Conservation (phyloP, 805 yeast genomes). For the Candida stauntonica region DNA sequence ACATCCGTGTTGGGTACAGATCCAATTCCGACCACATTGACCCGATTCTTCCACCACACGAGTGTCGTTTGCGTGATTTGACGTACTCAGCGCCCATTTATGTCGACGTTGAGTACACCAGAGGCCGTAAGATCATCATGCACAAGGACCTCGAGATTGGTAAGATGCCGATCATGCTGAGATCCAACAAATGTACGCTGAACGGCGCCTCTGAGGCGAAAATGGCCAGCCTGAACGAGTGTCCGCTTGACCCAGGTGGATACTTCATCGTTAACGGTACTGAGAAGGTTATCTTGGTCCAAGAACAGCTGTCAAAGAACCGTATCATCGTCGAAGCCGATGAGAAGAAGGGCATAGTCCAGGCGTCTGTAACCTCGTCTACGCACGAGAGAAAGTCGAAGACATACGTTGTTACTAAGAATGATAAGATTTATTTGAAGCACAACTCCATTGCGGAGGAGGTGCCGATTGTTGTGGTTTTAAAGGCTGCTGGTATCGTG, state of each 20-base stretch:
- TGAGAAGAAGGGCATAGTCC: slow-evolving; percentile 88
- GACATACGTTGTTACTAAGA: slow-evolving; percentile 91
- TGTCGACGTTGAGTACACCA: slow-evolving; percentile 95
- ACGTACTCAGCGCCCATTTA: slow-evolving; percentile 93
- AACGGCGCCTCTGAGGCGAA: slow-evolving; percentile 70
- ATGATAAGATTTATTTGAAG: slow-evolving; percentile 82
- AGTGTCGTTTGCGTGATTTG: slow-evolving; percentile 89
- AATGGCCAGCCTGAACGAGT: slow-evolving; percentile 88
- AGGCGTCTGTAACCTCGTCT: slow-evolving; percentile 96
- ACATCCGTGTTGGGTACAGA: slow-evolving; percentile 84
- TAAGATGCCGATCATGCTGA: slow-evolving; percentile 97
- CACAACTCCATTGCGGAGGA: slow-evolving; percentile 96
- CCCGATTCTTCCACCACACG: slow-evolving; percentile 81
- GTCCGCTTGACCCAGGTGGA: slow-evolving; percentile 99
- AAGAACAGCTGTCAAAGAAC: slow-evolving; percentile 94
- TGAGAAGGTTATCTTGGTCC: slow-evolving; percentile 93
- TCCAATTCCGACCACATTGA: slow-evolving; percentile 53
- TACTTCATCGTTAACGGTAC: slow-evolving; percentile 97
- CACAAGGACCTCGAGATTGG: slow-evolving; percentile 92
- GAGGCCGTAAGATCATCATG: slow-evolving; percentile 89
- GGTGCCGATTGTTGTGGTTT: slow-evolving; percentile 85
- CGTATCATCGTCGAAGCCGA: slow-evolving; percentile 98
- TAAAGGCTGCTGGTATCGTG: slow-evolving; percentile 92
- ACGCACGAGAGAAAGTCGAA: slow-evolving; percentile 98
- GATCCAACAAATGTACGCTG: slow-evolving; percentile 87